Percentiles rank a stretch among this genome's conserved stretches.
Conservation (phyloP, 805 yeast species). For the Sugiyamaella valdiviana region DNA sequence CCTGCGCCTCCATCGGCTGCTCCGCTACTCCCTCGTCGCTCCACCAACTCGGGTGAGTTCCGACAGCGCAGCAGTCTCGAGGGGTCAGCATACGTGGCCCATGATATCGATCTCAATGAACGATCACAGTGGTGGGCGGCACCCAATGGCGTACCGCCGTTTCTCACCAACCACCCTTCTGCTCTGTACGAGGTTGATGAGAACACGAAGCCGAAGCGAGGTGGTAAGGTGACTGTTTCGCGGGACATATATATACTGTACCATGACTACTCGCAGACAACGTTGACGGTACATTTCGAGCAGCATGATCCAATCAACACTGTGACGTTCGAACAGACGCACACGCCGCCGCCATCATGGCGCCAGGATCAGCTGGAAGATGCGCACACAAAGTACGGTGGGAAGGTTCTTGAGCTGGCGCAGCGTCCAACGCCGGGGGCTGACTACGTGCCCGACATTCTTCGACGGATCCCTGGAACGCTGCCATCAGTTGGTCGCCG, state of each 20-base stretch:
- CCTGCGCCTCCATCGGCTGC: conserved; percentile 27
- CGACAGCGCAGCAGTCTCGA: conserved; percentile 11
- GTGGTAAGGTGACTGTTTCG: conserved; percentile 42
- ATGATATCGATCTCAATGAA: conserved; percentile 32
- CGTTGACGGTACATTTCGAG: conserved; percentile 54
- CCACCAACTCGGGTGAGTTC: conserved; percentile 19
- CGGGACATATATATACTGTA: conserved; percentile 68
- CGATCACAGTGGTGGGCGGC: conserved; percentile 62
- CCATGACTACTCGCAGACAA: conserved; percentile 63
- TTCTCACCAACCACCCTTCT: conserved; percentile 43
- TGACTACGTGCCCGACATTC: conserved; percentile 14
- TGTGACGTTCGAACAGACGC: conserved; percentile 34
- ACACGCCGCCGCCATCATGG: conserved; percentile 39
- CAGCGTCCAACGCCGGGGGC: conserved; percentile 27
- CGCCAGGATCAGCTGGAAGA: conserved; percentile 43
- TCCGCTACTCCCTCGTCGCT: conserved; percentile 3
- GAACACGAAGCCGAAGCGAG: conserved; percentile 48
- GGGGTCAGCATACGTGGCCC: conserved; percentile 21
- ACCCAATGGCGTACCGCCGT: conserved; percentile 50
- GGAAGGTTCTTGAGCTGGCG: conserved; percentile 43
- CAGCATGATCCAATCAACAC: conserved; percentile 48
- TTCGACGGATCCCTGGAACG: conserved; percentile 37
- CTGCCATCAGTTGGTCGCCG: conserved; percentile 57
- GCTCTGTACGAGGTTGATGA: conserved; percentile 63
- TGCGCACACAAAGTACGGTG: conserved; percentile 48